phyloP scores from a whole-genome alignment of 1,284 basidiomycete genomes.

The Fomitopsis betulina region DNA sequence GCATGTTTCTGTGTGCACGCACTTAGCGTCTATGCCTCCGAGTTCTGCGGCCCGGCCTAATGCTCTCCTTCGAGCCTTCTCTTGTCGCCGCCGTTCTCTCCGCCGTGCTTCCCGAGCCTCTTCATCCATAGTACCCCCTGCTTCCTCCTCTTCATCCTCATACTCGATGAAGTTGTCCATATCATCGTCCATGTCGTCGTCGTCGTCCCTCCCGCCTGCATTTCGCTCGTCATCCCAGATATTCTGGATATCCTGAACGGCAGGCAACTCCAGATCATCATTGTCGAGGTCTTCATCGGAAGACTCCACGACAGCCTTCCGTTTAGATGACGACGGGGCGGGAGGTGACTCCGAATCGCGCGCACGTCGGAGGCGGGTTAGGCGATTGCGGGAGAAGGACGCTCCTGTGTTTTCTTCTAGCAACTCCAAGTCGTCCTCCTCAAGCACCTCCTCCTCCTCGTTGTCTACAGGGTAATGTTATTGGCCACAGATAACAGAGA shows the following conservation, averaged over 20 bases:
- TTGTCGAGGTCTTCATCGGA: slow-evolving; percentile 72
- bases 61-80: slow-evolving; percentile 59
- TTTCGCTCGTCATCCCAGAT: slow-evolving; percentile 83
- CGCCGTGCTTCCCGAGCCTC: slow-evolving; percentile 70
- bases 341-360: slow-evolving; percentile 67
- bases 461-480: slow-evolving; percentile 33
- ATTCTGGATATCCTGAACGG: slow-evolving; percentile 66
- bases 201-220: slow-evolving; percentile 53
- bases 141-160: slow-evolving; percentile 82
- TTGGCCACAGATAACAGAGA: slow-evolving; percentile 4
- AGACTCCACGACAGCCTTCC: slow-evolving; percentile 54
- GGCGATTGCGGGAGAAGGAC: slow-evolving; percentile 49
- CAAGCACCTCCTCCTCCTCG: slow-evolving; percentile 73
- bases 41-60: slow-evolving; percentile 66
- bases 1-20: slow-evolving; percentile 28
- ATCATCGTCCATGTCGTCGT: slow-evolving; percentile 67
- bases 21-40: slow-evolving; percentile 86
- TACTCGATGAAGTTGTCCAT: slow-evolving; percentile 92
- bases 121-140: slow-evolving; percentile 66
- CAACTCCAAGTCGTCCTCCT: slow-evolving; percentile 94
- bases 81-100: slow-evolving; percentile 59
- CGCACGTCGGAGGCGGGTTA: slow-evolving; percentile 72
- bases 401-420: slow-evolving; percentile 93
- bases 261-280: slow-evolving; percentile 45
- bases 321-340: slow-evolving; percentile 53